These are phyloP conservation scores for Monilinia fructicola DNA, from an alignment of 2,329 filamentous ascomycete species.

Conservation along the genomic window DNA sequence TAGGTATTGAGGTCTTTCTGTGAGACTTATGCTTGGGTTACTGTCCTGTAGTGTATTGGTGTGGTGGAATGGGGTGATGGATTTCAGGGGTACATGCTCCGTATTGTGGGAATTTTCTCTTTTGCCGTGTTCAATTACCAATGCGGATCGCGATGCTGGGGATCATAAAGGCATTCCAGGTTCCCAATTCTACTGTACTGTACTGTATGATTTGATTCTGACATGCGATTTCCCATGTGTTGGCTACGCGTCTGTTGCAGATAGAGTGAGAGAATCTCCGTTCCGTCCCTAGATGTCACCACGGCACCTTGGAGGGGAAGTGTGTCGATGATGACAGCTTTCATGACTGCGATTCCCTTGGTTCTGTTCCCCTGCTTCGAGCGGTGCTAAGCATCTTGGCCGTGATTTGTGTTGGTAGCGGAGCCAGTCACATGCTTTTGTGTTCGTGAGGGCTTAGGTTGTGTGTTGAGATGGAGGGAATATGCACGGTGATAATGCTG, in stretches of 20 bases:
- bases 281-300: not conserved
- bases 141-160: no score
- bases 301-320: not conserved
- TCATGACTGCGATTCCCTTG: not conserved
- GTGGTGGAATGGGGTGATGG: no score
- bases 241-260: not conserved
- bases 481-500: constrained; percentile 14
- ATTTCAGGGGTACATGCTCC: no score
- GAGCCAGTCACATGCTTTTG: not conserved
- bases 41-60: no score
- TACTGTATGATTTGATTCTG: no score
- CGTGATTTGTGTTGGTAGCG: not conserved
- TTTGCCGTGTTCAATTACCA: no score
- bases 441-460: not conserved
- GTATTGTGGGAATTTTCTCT: no score
- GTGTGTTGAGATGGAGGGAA: not conserved
- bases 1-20: no score
- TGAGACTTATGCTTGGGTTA: no score
- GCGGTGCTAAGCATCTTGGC: not conserved
- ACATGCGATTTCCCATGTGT: not conserved
- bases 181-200: no score
- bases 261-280: constrained; percentile 5
- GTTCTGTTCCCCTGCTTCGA: no score
- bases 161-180: no score
- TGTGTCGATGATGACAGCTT: not conserved